Evolutionary conservation across 78 protist species (phyloP).

Genomic region (Dictyostelium capitatum): DNA sequence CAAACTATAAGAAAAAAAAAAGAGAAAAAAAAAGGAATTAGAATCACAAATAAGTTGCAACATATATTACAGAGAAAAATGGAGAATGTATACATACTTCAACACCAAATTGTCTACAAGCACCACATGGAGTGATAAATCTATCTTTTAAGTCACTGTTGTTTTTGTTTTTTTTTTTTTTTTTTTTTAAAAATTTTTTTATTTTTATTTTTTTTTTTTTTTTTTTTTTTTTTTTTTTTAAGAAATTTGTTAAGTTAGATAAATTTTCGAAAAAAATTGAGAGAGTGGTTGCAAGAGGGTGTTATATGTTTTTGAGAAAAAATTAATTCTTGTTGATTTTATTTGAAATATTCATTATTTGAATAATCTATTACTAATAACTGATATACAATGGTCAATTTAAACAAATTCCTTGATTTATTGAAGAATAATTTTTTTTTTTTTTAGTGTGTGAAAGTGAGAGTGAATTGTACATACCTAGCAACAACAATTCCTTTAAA

Average conservation of each 20-base stretch:
- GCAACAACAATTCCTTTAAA: constrained; percentile 83
- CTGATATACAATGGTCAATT: no score
- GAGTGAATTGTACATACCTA: constrained; percentile 40
- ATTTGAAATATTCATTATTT: neutral
- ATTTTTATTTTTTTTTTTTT: no score
- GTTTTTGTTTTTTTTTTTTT: no score
- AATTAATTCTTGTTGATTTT: neutral
- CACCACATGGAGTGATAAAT: constrained; percentile 89
- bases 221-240: no score
- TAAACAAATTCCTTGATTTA: no score
- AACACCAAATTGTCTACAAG: constrained; percentile 91
- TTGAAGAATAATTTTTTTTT: no score
- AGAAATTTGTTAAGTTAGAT: neutral
- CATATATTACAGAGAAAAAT: no score
- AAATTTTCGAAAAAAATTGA: constrained; percentile 4
- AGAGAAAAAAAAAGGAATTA: neutral
- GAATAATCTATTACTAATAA: neutral
- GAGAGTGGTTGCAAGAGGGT: constrained; percentile 15
- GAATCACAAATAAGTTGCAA: no score
- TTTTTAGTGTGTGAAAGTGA: neutral
- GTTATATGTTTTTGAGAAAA: neutral
- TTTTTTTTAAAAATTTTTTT: neutral
- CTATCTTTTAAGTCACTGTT: constrained; percentile 80
- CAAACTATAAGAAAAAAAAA: constrained; percentile 39
- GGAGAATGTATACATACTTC: constrained; percentile 68